A percentile compares a stretch with the other conserved stretches of the same genome.
Conservation (phyloP, 805 yeast species). For the Wickerhamiella occidentalis region DNA sequence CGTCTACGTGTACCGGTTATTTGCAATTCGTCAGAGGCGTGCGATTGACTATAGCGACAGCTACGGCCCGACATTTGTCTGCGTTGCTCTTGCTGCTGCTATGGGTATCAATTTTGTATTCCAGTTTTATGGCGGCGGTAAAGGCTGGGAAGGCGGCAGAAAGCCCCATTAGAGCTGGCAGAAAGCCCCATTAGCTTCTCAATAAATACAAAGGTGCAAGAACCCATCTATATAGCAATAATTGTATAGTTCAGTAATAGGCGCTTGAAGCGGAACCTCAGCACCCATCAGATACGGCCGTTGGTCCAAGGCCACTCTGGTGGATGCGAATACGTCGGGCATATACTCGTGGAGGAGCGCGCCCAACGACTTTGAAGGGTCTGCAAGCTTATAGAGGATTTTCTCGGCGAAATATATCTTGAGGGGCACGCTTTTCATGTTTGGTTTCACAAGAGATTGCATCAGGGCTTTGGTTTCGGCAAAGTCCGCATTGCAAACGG, state of each 20-base stretch:
- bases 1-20: conserved; percentile 69
- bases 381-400: conserved; percentile 2
- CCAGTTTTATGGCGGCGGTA: conserved; percentile 22
- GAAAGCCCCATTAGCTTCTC: neutral
- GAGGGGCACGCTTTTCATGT: conserved; percentile 23
- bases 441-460: conserved; percentile 16
- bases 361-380: conserved; percentile 28
- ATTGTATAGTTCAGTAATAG: conserved; percentile 37
- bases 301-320: conserved; percentile 30
- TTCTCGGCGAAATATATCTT: conserved; percentile 20
- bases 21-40: conserved; percentile 68
- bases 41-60: conserved; percentile 79
- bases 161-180: conserved; percentile 12
- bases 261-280: conserved; percentile 34
- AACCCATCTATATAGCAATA: conserved; percentile 52
- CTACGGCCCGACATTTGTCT: conserved; percentile 75
- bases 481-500: conserved; percentile 15
- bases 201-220: conserved; percentile 38
- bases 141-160: conserved; percentile 13
- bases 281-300: conserved; percentile 47
- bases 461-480: conserved; percentile 23
- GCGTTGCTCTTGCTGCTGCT: conserved; percentile 59
- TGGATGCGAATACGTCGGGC: conserved; percentile 38
- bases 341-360: conserved; percentile 31
- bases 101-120: conserved; percentile 35